Evolutionary conservation across 352 stramenopile genomes (phyloP), one percentile per base, ranked within the genome.

Genomic region (Aphanomyces astaci): DNA sequence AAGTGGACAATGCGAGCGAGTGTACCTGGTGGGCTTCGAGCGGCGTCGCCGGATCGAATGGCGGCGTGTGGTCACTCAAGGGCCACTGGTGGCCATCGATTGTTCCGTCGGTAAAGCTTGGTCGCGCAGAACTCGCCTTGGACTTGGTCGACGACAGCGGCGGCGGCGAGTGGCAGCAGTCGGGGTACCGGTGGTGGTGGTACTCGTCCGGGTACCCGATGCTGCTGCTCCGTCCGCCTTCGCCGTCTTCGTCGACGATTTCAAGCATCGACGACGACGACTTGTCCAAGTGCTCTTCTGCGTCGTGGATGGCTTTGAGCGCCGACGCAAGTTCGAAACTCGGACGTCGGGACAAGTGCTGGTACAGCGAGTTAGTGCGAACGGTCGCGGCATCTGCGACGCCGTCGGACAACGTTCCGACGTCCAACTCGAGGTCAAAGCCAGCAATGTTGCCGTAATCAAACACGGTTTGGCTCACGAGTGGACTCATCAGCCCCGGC

Each of bases 391-490:
- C 9, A 17, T 17, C 25, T 55, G 19, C 48, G 28, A 55, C 25
- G 9, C 28, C 48, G 19, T 59, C 51, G 17, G 30, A 28, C 13
- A 7, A 4, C n/a, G n/a, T n/a, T n/a, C n/a, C n/a, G n/a, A n/a
- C n/a, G 33, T 33, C 15, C 4, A 33, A 30, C 25, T 59, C 17
- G 22, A n/a, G 25, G 24, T 59, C 51, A 4, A 59, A 39, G 15
- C 15, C 19, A 33, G 51, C 51, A 30, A 59, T n/a, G 51, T 59
- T 43, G 27, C 7, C 31, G 64, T 57, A 52, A 33, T 64, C 49
- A 52, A 64, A 64, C 19, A 71, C 46, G 9, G 49, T 54, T 17
- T 65, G 52, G 31, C 64, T 63, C 43, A 71, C 45, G 31, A 53
- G n/a, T 9, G 51, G 51, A 36, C 51, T 59, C 45, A 59, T 59